Evolutionary conservation across 495 filamentous ascomycete species (phyloP).

Genomic region (Filosporella fistucella): DNA sequence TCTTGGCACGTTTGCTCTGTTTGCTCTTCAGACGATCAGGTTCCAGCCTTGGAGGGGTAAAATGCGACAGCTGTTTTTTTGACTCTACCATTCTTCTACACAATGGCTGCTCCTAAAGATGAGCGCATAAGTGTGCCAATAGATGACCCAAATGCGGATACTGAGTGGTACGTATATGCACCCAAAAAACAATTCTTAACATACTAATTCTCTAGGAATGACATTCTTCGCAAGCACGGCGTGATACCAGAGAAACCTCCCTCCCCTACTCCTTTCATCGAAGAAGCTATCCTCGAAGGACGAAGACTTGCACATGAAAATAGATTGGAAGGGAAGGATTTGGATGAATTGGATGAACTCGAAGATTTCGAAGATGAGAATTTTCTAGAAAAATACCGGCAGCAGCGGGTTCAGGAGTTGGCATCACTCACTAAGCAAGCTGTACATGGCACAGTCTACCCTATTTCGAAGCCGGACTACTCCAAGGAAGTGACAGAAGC

Average conservation of each 20-base stretch:
- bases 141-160: conserved; percentile 93
- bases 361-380: conserved; percentile 90
- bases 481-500: conserved; percentile 88
- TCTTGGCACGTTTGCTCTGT: conserved; percentile 14
- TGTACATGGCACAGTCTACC: conserved; percentile 85
- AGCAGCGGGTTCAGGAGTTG: conserved; percentile 80
- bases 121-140: conserved; percentile 71
- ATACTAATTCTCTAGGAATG: conserved; percentile 64
- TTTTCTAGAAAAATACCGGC: conserved; percentile 81
- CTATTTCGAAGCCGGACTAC: conserved; percentile 91
- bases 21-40: not conserved
- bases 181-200: not conserved
- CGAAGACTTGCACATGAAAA: conserved; percentile 80
- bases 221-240: conserved; percentile 94
- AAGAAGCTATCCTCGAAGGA: conserved; percentile 88
- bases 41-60: not conserved
- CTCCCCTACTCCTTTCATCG: conserved; percentile 87
- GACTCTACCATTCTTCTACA: too few species aligned
- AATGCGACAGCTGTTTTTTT: not conserved
- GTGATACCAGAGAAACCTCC: conserved; percentile 95
- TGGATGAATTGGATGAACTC: conserved; percentile 88
- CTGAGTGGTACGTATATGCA: conserved; percentile 71
- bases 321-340: conserved; percentile 83
- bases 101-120: conserved; percentile 70
- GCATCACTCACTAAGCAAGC: conserved; percentile 66